phyloP scores from a whole-genome alignment of 768 basidiomycete species.

The Roridomyces roridus region DNA sequence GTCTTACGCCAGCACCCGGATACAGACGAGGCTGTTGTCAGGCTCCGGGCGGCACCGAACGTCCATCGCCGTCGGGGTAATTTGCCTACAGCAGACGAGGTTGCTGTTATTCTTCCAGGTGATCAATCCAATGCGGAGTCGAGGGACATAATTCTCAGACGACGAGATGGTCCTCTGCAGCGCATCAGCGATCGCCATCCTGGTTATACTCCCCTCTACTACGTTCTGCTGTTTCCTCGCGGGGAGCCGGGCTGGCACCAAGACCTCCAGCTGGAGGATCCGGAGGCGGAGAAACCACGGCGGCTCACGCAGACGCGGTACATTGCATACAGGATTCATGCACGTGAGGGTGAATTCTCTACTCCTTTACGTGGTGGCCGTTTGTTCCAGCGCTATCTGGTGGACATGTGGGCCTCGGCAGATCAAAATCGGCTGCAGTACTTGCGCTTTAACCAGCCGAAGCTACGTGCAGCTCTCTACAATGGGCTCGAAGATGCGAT shows the following conservation, averaged over 20 bases:
- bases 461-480: neutral
- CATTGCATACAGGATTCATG: neutral
- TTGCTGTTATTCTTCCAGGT: neutral
- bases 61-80: slow-evolving; percentile 42
- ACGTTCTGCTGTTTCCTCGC: neutral
- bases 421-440: no score
- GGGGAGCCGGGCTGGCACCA: neutral
- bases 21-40: slow-evolving; percentile 24
- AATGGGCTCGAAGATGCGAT: neutral
- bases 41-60: slow-evolving; percentile 18
- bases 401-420: no score
- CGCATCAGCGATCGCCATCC: no score
- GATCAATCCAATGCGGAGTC: neutral
- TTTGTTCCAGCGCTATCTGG: neutral
- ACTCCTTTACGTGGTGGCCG: no score
- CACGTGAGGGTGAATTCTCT: neutral
- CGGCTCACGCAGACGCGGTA: neutral
- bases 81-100: no score
- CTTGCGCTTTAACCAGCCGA: no score
- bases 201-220: neutral
- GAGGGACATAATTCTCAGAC: neutral
- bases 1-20: slow-evolving; percentile 26
- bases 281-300: neutral
- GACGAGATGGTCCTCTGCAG: neutral
- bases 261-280: neutral